These are phyloP conservation scores for Fusarium sp. DNA, from an alignment of 2,329 filamentous ascomycete genomes.

Conservation along the genomic window DNA sequence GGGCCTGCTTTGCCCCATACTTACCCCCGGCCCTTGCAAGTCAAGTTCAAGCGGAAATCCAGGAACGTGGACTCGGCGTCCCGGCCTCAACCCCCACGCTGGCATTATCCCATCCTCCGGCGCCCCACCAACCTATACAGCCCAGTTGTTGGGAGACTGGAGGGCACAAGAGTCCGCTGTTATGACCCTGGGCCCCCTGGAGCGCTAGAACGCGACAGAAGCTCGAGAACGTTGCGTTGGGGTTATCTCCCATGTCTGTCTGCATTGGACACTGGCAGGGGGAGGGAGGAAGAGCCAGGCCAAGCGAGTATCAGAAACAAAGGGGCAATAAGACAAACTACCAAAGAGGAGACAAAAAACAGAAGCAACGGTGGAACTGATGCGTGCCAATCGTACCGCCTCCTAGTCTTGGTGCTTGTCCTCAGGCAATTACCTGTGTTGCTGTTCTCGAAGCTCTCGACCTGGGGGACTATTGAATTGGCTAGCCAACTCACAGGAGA, in stretches of 20 bases:
- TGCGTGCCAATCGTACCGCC: slow-evolving; percentile 14
- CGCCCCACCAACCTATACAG: slow-evolving; percentile 21
- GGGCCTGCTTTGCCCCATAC: not conserved
- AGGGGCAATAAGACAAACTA: slow-evolving; percentile 4
- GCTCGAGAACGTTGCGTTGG: not conserved
- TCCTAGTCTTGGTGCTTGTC: not conserved
- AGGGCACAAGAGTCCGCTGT: not conserved
- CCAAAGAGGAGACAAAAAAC: not conserved
- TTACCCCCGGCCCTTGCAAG: not conserved
- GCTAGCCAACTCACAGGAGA: slow-evolving; percentile 3
- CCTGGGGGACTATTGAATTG: slow-evolving; percentile 1
- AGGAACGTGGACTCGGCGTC: slow-evolving; percentile 33
- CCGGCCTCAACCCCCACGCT: slow-evolving; percentile 9
- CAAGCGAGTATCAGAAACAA: slow-evolving; percentile 8
- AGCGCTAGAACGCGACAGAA: slow-evolving; percentile 22
- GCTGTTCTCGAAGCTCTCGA: not conserved
- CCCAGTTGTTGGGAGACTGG: slow-evolving; percentile 11
- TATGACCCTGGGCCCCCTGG: not conserved
- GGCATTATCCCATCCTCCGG: slow-evolving; percentile 28
- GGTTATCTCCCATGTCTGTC: slow-evolving; percentile 8
- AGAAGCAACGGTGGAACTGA: slow-evolving; percentile 25
- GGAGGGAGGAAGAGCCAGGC: not conserved
- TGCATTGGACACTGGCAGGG: slow-evolving; percentile 1
- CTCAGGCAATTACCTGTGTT: slow-evolving; percentile 4
- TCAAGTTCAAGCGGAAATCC: slow-evolving; percentile 20